Conservation (phyloP, 495 filamentous ascomycete genomes). For the Penicillium crystallinum region DNA sequence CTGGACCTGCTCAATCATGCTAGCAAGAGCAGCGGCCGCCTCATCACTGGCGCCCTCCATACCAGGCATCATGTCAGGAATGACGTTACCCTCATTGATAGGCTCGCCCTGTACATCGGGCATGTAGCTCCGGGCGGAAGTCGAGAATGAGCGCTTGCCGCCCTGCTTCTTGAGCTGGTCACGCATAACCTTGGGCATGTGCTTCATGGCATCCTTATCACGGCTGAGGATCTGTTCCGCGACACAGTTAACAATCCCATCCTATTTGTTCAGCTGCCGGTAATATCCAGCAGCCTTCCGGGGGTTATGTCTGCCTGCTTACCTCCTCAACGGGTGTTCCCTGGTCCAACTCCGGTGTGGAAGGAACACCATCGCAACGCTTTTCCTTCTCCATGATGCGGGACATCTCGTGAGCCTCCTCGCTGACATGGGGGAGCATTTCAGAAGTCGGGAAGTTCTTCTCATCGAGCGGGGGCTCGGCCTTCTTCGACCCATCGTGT, state of each 20-base stretch:
- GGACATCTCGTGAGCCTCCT: slow-evolving; percentile 57
- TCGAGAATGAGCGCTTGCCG: slow-evolving; percentile 56
- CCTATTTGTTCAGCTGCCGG: background rate
- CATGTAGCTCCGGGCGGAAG: slow-evolving; percentile 38
- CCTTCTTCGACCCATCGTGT: slow-evolving; percentile 36
- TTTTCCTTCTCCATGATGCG: slow-evolving; percentile 45
- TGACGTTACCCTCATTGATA: slow-evolving; percentile 4
- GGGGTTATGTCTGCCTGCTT: slow-evolving; percentile 11
- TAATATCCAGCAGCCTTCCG: background rate
- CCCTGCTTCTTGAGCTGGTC: slow-evolving; percentile 46
- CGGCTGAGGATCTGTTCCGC: slow-evolving; percentile 55
- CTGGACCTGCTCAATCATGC: slow-evolving; percentile 36
- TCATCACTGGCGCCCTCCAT: slow-evolving; percentile 12
- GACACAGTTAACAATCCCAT: background rate
- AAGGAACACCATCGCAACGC: slow-evolving; percentile 38
- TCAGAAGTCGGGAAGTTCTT: slow-evolving; percentile 49
- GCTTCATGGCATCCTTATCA: slow-evolving; percentile 55
- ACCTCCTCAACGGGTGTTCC: slow-evolving; percentile 64
- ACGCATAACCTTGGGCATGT: slow-evolving; percentile 65
- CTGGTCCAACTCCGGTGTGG: slow-evolving; percentile 59
- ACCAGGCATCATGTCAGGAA: background rate
- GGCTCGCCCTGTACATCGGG: slow-evolving; percentile 20
- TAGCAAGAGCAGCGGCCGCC: slow-evolving; percentile 32
- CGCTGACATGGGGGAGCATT: slow-evolving; percentile 54
- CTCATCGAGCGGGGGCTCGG: slow-evolving; percentile 29